Percentiles rank a stretch among this genome's conserved stretches.
These are phyloP conservation scores for Leptographium galeiforme DNA, from an alignment of 2,329 filamentous ascomycete genomes.

Conservation along the genomic window DNA sequence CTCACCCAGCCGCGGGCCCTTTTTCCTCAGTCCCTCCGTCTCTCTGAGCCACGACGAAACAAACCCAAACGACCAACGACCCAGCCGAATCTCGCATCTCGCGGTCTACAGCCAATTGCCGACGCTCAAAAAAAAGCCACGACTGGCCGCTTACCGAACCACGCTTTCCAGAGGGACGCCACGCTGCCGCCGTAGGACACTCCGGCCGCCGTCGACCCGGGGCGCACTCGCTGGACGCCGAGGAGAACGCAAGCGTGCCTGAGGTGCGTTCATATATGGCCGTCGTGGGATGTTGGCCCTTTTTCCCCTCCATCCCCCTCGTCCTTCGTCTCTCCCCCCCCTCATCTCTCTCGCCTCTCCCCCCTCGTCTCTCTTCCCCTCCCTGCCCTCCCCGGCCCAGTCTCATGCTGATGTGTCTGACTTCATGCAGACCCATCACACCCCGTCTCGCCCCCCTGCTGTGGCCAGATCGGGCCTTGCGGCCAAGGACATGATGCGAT, in stretches of 20 bases:
- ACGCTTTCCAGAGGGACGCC: neutral
- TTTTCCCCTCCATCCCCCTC: neutral
- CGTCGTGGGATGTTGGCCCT: neutral
- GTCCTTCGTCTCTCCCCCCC: neutral
- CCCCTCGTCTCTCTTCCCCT: neutral
- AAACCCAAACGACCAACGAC: neutral
- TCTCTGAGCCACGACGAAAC: neutral
- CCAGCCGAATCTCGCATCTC: neutral
- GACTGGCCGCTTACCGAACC: neutral
- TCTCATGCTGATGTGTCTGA: conserved; percentile 16
- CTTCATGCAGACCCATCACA: conserved; percentile 15
- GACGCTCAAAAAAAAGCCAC: neutral
- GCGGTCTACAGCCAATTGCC: neutral
- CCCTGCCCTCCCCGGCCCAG: neutral
- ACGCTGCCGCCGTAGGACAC: no score
- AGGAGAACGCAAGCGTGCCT: neutral
- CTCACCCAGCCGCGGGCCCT: neutral
- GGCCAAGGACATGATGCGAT: conserved; percentile 27
- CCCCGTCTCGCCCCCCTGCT: conserved; percentile 4
- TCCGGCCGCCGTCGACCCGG: neutral
- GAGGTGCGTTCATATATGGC: neutral
- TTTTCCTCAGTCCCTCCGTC: no score
- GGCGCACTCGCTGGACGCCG: neutral
- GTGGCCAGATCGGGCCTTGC: conserved; percentile 4
- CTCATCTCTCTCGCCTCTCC: no score